A percentile compares a stretch with the other conserved stretches of the same genome.
Evolutionary conservation across 768 basidiomycete genomes (phyloP).

Genomic region (Serendipita sp.): DNA sequence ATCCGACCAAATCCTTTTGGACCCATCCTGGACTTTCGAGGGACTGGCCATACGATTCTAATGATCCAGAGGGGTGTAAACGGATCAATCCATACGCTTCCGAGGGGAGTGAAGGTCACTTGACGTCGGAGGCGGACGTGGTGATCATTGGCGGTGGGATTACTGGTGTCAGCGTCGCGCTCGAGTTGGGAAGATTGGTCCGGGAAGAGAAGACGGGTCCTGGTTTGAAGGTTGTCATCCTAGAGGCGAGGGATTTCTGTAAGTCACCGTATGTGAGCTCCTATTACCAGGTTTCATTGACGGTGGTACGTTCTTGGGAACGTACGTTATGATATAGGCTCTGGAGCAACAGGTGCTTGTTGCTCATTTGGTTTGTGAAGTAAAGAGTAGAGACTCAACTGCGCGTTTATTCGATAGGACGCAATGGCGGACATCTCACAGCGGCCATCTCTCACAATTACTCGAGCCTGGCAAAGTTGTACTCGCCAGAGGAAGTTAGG

Average conservation of each 20-base stretch:
- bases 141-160: conserved; percentile 71
- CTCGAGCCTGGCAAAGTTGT: conserved; percentile 19
- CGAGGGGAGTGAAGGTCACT: conserved; percentile 44
- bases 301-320: background rate
- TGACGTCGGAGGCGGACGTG: conserved; percentile 44
- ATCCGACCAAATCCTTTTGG: conserved; percentile 66
- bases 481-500: conserved; percentile 40
- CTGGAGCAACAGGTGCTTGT: conserved; percentile 54
- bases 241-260: conserved; percentile 85
- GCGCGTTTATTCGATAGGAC: conserved; percentile 26
- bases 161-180: conserved; percentile 59
- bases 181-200: conserved; percentile 47
- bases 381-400: background rate
- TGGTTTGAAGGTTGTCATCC: conserved; percentile 36
- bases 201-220: conserved; percentile 18
- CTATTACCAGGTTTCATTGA: background rate
- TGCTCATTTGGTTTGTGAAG: conserved; percentile 1
- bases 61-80: background rate
- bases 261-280: conserved; percentile 16
- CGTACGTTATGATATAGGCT: conserved; percentile 27
- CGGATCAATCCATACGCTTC: conserved; percentile 48
- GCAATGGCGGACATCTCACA: conserved; percentile 67
- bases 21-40: conserved; percentile 29
- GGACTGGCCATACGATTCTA: background rate
- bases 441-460: conserved; percentile 36